Evolutionary conservation across 257 asterid genomes (phyloP), one percentile per base, ranked within the genome.

Genomic region (Solanum pinnatisectum): DNA sequence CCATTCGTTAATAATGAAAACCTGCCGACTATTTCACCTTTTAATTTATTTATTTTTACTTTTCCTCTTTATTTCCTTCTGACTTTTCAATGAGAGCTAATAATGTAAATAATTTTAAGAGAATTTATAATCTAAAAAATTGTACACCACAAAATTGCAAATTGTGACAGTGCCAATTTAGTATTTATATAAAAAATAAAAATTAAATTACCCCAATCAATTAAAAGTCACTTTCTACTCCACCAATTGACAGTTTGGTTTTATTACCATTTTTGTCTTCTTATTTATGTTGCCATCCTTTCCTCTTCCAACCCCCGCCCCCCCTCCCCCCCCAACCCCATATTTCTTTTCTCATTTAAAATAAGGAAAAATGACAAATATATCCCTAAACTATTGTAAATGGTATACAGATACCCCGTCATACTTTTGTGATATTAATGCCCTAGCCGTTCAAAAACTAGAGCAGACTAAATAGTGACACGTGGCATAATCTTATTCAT

Each of bases 81-180:
- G 63, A 52, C 63, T 52, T 52, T 16, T 52, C 23, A 52, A 52
- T 16, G 63, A 52, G 63, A 52, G 63, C n/a, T 52, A 56, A 18
- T 56, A 56, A 56, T 56, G 30, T 27, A 16, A 46, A 46, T 79
- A 27, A 27, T 81, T 79, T 27, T 2, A 14, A 10, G 68, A 4
- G 18, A 81, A 27, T 27, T 2, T 46, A 9, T 46, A 81, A 5
- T 81, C 40, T 15, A 27, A 81, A 27, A 14, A 81, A 3, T 79
- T 16, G 27, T 27, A 81, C 40, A 18, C 85, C 85, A 81, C 67
- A 81, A 44, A 81, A 25, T 81, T 46, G 68, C 85, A 81, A 81
- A 25, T 44, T 81, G 40, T 81, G 68, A 81, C 67, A 10, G 68
- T 79, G 85, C 39, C 67, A 79, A 44, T 42, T 44, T 79, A 27